phyloP scores from a whole-genome alignment of 306 rosid species.

The Begonia loranthoides region DNA sequence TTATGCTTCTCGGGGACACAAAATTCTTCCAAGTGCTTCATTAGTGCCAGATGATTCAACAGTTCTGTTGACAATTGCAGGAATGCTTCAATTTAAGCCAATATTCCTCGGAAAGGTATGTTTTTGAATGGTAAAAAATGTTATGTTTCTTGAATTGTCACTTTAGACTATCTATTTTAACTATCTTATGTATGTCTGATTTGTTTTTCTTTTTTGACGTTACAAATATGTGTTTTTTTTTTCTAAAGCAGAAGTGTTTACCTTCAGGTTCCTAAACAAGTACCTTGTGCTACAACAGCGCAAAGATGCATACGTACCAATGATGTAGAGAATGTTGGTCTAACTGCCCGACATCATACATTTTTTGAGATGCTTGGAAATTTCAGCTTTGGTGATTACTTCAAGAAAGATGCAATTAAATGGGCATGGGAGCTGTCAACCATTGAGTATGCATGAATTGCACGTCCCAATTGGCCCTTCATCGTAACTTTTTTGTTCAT shows the following conservation, averaged over 20 bases:
- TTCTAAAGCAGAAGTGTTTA: background rate
- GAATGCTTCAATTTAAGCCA: too few species aligned
- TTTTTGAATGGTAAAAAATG: too few species aligned
- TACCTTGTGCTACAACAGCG: conserved; percentile 70
- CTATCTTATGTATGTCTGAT: too few species aligned
- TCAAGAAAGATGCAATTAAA: conserved; percentile 77
- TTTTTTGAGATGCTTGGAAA: conserved; percentile 98
- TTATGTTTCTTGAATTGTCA: too few species aligned
- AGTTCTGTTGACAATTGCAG: conserved; percentile 84
- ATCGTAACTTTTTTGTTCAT: background rate
- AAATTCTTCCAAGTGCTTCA: conserved; percentile 81
- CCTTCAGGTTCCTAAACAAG: conserved; percentile 47
- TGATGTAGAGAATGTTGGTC: conserved; percentile 83
- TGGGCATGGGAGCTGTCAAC: conserved; percentile 98
- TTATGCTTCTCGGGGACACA: conserved; percentile 79
- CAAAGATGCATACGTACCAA: conserved; percentile 90
- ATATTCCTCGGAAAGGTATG: too few species aligned
- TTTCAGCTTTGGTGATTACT: conserved; percentile 96
- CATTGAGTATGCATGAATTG: conserved; percentile 39
- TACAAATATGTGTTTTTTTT: too few species aligned
- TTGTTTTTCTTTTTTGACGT: too few species aligned
- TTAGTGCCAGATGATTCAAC: conserved; percentile 92
- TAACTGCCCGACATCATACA: conserved; percentile 74
- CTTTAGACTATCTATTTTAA: too few species aligned
- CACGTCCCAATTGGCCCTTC: conserved; percentile 1